A percentile compares a stretch with the other conserved stretches of the same genome.
Evolutionary conservation across 164 flowering plant genomes (phyloP).

Genomic region (Aristolochia contorta): DNA sequence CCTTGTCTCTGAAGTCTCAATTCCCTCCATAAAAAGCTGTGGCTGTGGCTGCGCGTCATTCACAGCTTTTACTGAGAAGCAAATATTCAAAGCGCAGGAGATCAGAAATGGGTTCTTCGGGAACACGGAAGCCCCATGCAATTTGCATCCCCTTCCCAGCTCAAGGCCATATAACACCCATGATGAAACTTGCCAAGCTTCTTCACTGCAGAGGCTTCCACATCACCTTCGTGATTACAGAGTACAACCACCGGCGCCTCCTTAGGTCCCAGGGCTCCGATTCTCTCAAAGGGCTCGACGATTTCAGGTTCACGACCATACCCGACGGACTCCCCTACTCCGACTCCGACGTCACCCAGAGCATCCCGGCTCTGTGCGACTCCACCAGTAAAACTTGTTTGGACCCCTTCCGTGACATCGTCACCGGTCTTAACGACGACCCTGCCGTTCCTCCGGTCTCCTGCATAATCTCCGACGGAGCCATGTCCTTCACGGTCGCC

Average conservation of each 20-base stretch:
- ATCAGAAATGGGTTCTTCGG: neutral
- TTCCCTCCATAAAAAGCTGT: no score
- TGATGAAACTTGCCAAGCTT: slow-evolving; percentile 46
- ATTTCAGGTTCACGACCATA: slow-evolving; percentile 44
- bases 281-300: slow-evolving; percentile 18
- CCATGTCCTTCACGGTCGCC: slow-evolving; percentile 29
- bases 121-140: slow-evolving; percentile 28
- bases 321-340: slow-evolving; percentile 57
- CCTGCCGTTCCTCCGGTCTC: slow-evolving; percentile 23
- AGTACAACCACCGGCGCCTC: slow-evolving; percentile 46
- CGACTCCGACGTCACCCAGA: slow-evolving; percentile 37
- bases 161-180: slow-evolving; percentile 59
- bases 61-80: no score
- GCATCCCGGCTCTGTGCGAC: slow-evolving; percentile 29
- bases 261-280: slow-evolving; percentile 32
- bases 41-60: no score
- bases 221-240: slow-evolving; percentile 52
- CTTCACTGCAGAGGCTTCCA: slow-evolving; percentile 44
- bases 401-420: slow-evolving; percentile 20
- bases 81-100: neutral
- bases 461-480: slow-evolving; percentile 37
- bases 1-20: no score
- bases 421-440: slow-evolving; percentile 16
- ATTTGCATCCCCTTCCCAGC: slow-evolving; percentile 48
- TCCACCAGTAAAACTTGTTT: slow-evolving; percentile 22